A percentile compares a stretch with the other conserved stretches of the same genome.
These are phyloP conservation scores for Plectranthus barbatus DNA, from an alignment of 257 asterid genomes.

Conservation along the genomic window DNA sequence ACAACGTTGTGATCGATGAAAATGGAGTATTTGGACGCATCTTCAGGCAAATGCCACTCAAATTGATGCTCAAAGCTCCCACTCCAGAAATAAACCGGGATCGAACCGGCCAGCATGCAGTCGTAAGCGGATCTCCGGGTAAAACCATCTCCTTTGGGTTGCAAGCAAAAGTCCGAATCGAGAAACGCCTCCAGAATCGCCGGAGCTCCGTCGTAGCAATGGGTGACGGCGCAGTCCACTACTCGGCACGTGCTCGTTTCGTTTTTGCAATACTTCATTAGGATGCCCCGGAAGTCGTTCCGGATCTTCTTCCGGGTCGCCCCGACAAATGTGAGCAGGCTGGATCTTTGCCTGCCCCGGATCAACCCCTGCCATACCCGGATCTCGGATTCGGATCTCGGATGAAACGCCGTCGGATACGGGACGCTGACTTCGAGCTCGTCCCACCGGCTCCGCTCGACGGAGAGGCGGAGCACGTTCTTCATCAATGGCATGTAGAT, in stretches of 20 bases:
- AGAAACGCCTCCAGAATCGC: constrained; percentile 40
- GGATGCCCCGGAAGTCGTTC: constrained; percentile 41
- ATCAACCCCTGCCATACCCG: constrained; percentile 32
- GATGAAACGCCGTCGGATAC: constrained; percentile 61
- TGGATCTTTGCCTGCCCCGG: constrained; percentile 17
- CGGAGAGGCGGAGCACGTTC: constrained; percentile 37
- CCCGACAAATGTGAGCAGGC: constrained; percentile 44
- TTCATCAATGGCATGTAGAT: constrained; percentile 54
- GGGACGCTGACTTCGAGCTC: constrained; percentile 46
- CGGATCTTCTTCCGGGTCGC: constrained; percentile 45
- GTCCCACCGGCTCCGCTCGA: constrained; percentile 46
- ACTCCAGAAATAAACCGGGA: constrained; percentile 51
- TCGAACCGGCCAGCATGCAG: constrained; percentile 56
- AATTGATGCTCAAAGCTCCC: constrained; percentile 43
- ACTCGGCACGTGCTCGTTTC: constrained; percentile 25
- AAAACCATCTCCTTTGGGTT: constrained; percentile 56
- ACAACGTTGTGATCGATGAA: constrained; percentile 36
- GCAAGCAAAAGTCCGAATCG: constrained; percentile 51
- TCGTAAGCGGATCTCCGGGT: constrained; percentile 53
- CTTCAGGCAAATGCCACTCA: constrained; percentile 49
- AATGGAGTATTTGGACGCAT: constrained; percentile 25
- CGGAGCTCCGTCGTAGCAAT: constrained; percentile 49
- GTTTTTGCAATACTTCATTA: constrained; percentile 34
- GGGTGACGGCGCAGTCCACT: constrained; percentile 36
- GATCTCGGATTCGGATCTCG: constrained; percentile 44